Percentiles rank a stretch among this genome's conserved stretches.
Conservation (phyloP, 345 rosid species). For the Brassica napus region DNA sequence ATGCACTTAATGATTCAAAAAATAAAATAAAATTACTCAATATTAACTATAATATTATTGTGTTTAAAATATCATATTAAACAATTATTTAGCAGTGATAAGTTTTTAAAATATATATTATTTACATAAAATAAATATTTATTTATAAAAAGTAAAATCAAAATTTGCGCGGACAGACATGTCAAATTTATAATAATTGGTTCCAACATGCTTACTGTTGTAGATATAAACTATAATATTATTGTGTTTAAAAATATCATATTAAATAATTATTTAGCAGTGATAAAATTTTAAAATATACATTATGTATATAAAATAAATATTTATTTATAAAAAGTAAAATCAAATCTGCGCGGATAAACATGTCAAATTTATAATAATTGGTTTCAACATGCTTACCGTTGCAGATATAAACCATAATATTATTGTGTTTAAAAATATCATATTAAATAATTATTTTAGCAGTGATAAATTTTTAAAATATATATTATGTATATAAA, state of each 20-base stretch:
- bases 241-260: background rate
- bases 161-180: background rate
- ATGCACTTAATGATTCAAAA: too few relatives aligned
- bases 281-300: background rate
- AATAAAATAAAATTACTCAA: too few relatives aligned
- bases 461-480: background rate
- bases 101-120: too few relatives aligned
- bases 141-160: background rate
- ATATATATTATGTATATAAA: background rate
- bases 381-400: constrained; percentile 7
- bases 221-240: background rate
- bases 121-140: too few relatives aligned
- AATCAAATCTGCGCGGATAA: background rate
- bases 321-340: background rate
- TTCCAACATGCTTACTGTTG: constrained; percentile 9
- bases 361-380: background rate
- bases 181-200: background rate
- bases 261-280: background rate
- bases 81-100: background rate
- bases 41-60: too few relatives aligned
- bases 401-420: background rate
- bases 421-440: background rate
- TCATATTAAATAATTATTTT: background rate
- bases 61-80: too few relatives aligned
- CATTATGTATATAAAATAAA: background rate